phyloP scores from a whole-genome alignment of 768 basidiomycete genomes.

The Trametes maxima region DNA sequence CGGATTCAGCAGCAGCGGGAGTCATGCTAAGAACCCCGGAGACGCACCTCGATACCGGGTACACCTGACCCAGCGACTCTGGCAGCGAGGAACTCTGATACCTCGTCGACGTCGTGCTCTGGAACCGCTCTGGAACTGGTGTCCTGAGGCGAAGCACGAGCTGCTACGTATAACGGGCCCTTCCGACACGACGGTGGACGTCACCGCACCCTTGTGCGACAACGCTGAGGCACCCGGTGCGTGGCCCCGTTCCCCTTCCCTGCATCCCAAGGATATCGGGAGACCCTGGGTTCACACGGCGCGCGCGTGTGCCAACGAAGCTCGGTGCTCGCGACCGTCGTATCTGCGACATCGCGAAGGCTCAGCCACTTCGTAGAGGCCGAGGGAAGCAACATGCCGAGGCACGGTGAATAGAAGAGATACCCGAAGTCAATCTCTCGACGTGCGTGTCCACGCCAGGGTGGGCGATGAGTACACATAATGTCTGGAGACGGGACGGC shows the following conservation, averaged over 20 bases:
- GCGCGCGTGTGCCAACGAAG: not conserved
- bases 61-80: not conserved
- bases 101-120: not conserved
- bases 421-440: too few relatives aligned
- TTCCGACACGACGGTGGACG: not conserved
- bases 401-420: not conserved
- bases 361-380: not conserved
- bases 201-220: constrained; percentile 4
- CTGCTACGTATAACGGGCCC: not conserved
- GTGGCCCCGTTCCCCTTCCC: not conserved
- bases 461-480: too few relatives aligned
- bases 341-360: not conserved
- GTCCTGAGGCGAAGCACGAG: not conserved
- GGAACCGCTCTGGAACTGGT: not conserved
- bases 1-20: not conserved
- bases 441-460: too few relatives aligned
- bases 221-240: not conserved
- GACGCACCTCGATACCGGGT: not conserved
- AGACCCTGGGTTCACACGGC: not conserved
- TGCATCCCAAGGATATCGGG: not conserved
- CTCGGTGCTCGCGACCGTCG: not conserved
- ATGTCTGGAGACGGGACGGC: too few relatives aligned
- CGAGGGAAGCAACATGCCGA: not conserved
- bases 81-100: not conserved
- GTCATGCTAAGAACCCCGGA: not conserved